Evolutionary conservation across 176 grass and related monocot species (phyloP), one percentile per base, ranked within the genome.

Genomic region (Zea mays): DNA sequence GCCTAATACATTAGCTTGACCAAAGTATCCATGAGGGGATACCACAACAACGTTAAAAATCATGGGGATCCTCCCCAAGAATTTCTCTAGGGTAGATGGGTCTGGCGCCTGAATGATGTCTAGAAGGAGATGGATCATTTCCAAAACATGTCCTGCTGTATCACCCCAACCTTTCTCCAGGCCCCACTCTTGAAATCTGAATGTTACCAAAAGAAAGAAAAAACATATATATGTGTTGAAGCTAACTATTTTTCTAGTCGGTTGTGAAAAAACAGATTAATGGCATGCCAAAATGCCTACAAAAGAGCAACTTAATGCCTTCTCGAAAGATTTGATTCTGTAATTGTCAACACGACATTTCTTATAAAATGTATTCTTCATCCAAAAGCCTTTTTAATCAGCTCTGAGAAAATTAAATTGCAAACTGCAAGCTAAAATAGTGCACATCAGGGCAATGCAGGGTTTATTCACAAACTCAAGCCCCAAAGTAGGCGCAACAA

Each of bases 131-230:
- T 90, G 92, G 62, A 99, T 87, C 96, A 93, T 99, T 79, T 99
- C 90, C 63, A 99, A 82, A 51, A 99, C 90, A 85, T 71, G 56
- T 66, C 82, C 84, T 84, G 96, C 80, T 65, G 92, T 99, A 79
- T 99, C 90, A 72, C 96, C 96, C 96, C 96, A 99, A 54, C 96
- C 96, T 84, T 90, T 95, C 81, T 99, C 96, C 87, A 99, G 90
- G 39, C 96, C 92, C 96, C 91, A 89, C 82, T 92, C 96, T 89
- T 99, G 96, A 85, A 95, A 92, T 62, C 96, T 99, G 82, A 74
- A 83, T 74, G 75, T 69, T 49, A 86, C 3, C 45, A 71, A 48
- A 16, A 39, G 2, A 62, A 73, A 5, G 16, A 65, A 85, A 78
- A 82, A 21, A 14, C 27, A 71, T 51, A 76, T 20, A 0, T 15